These are phyloP conservation scores for Phytopythium chamaehyphon DNA, from an alignment of 352 stramenopile genomes.

Conservation along the genomic window DNA sequence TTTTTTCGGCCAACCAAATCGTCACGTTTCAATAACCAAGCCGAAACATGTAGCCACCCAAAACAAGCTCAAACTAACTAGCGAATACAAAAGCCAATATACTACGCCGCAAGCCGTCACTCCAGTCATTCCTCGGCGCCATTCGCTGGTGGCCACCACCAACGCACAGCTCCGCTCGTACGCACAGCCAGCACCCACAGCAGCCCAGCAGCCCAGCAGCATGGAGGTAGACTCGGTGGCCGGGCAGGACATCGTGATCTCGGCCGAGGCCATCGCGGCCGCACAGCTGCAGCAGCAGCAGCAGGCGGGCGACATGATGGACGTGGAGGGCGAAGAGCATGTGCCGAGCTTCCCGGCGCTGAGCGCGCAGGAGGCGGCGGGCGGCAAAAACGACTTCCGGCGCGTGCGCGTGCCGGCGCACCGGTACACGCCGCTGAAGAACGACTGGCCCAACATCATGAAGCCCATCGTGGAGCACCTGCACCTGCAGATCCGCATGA, in stretches of 20 bases:
- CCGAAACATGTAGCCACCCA: too few species aligned
- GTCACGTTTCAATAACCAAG: too few species aligned
- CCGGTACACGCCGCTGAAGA: slow-evolving; percentile 98
- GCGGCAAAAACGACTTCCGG: slow-evolving; percentile 94
- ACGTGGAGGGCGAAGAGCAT: slow-evolving; percentile 50
- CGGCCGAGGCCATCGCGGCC: slow-evolving; percentile 33
- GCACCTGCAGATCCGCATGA: slow-evolving; percentile 98
- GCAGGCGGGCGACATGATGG: slow-evolving; percentile 42
- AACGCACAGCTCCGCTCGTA: not conserved
- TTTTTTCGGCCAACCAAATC: not conserved
- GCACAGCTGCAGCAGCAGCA: slow-evolving; percentile 44
- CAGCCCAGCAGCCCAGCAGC: slow-evolving; percentile 4
- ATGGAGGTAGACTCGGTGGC: slow-evolving; percentile 76
- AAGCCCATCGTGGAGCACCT: slow-evolving; percentile 98
- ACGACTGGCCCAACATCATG: slow-evolving; percentile 98
- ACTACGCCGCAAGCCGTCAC: not conserved
- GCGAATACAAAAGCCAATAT: too few species aligned
- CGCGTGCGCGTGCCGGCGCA: slow-evolving; percentile 95
- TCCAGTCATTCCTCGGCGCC: not conserved
- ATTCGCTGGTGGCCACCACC: not conserved
- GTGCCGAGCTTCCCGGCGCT: slow-evolving; percentile 74
- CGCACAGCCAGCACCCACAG: not conserved
- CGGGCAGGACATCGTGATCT: slow-evolving; percentile 60
- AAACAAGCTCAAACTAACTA: too few species aligned
- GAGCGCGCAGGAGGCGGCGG: slow-evolving; percentile 63